Evolutionary conservation across 495 filamentous ascomycete genomes (phyloP), one percentile per base, ranked within the genome.

Genomic region (Parachaetomium inaequale): DNA sequence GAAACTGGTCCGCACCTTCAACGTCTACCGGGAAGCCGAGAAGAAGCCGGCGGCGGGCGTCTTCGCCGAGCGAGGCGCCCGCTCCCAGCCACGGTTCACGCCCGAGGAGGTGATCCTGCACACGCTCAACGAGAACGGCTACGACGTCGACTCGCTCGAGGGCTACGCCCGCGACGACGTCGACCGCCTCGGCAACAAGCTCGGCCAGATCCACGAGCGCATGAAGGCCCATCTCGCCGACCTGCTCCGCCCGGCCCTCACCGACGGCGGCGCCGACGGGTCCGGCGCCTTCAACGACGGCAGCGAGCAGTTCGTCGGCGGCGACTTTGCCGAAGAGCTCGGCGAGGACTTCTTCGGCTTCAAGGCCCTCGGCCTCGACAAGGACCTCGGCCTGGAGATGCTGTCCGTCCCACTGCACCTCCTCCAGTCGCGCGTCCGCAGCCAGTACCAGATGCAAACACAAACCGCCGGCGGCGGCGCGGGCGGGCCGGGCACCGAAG

Each of bases 321-420:
- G 94, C 54, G 93, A 98, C 70, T 99, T 97, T 72, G 94, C 94
- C 2, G 94, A 96, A 75, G 94, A 98, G 67, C 88, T 98, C 32
- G 93, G 91, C 61, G 94, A 97, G 75, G 94, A 99, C 76, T 99
- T 96, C 82, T 98, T 99, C 66, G 94, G 94, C 11, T 97, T 99
- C 83, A 93, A 93, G 72, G 93, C 96, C 64, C 82, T 98, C 36
- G 94, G 94, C 19, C 81, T 98, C 31, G 93, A 96, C 68, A 86
- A 84, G 60, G 94, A 98, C 70, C 87, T 97, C 70, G 91, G 92
- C 15, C 80, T 93, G 57, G 85, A 89, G 21, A 87, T 88, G 49
- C 82, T 97, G 47, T 93, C 89, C 38, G 94, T 99, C 34, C 94
- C 94, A 21, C 81, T 99, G 23, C 94, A 99, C 79, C 84, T 99